Evolutionary conservation across 1,284 basidiomycete genomes (phyloP).

Genomic region (Marasmius fiardii): DNA sequence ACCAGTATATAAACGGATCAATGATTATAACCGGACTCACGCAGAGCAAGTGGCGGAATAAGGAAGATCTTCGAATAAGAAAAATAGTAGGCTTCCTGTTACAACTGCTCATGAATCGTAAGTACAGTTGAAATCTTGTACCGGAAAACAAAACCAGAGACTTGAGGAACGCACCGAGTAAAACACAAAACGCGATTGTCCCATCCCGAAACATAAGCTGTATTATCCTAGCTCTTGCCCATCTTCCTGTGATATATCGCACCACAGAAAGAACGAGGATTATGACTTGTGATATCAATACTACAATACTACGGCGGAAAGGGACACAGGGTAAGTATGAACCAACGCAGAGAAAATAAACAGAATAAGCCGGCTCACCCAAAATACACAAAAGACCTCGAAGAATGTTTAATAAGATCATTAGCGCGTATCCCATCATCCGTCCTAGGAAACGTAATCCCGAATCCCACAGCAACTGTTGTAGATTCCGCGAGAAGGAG

Average conservation of each 20-base stretch:
- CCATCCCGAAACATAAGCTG: constrained; percentile 15
- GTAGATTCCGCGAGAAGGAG: constrained; percentile 16
- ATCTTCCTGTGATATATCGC: constrained; percentile 9
- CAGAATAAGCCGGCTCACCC: constrained; percentile 11
- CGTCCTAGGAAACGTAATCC: constrained; percentile 7
- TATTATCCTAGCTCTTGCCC: constrained; percentile 11
- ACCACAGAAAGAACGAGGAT: constrained; percentile 12
- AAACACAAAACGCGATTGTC: constrained; percentile 15
- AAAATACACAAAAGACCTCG: constrained; percentile 16
- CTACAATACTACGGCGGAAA: constrained; percentile 7
- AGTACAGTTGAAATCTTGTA: no score
- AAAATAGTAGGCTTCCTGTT: constrained; percentile 19
- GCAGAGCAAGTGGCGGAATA: constrained; percentile 22
- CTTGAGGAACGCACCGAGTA: constrained; percentile 11
- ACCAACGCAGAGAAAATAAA: no score
- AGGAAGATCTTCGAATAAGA: constrained; percentile 17
- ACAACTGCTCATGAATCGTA: constrained; percentile 16
- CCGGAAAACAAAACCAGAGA: background rate
- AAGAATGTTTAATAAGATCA: constrained; percentile 6
- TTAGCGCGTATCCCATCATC: constrained; percentile 1
- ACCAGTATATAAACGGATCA: background rate
- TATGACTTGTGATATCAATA: constrained; percentile 14
- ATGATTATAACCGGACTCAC: constrained; percentile 14
- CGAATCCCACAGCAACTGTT: constrained; percentile 14
- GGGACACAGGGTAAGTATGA: no score